Conservation (phyloP, 75 land plant species). For the Pinus tabuliformis region DNA sequence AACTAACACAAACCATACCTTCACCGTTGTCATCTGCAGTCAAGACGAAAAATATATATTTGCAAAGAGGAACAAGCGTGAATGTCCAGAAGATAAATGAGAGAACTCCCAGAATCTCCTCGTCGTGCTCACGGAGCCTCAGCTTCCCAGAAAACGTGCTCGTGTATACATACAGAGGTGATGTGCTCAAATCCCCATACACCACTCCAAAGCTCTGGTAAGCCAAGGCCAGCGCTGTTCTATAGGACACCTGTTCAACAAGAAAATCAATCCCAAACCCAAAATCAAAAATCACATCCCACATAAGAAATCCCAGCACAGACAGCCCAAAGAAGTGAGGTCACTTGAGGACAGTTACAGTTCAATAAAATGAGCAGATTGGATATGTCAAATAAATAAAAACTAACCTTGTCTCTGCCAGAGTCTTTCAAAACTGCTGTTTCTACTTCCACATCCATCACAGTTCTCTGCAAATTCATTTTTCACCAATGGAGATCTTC, state of each 20-base stretch:
- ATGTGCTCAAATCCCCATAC: constrained; percentile 65
- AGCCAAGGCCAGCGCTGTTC: constrained; percentile 28
- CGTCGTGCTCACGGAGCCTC: constrained; percentile 28
- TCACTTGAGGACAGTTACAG: too few relatives aligned
- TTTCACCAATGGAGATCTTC: too few relatives aligned
- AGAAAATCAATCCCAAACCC: too few relatives aligned
- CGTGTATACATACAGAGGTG: constrained; percentile 71
- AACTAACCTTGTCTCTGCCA: too few relatives aligned
- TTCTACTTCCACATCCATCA: too few relatives aligned
- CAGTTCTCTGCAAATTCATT: too few relatives aligned
- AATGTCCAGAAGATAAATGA: constrained; percentile 71
- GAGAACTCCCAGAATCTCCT: constrained; percentile 55
- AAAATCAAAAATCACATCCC: too few relatives aligned
- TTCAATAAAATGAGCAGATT: too few relatives aligned
- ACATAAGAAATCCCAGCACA: too few relatives aligned
- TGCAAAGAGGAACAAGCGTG: constrained; percentile 54
- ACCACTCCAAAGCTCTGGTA: constrained; percentile 86
- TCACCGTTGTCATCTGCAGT: constrained; percentile 84
- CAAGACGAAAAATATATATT: constrained; percentile 63
- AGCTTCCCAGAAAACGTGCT: constrained; percentile 64
- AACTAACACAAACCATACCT: constrained; percentile 26
- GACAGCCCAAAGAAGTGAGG: too few relatives aligned
- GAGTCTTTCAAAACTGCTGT: too few relatives aligned
- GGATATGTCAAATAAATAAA: too few relatives aligned
- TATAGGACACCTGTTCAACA: constrained; percentile 5